These are phyloP conservation scores for Fistulifera pelliculosa DNA, from an alignment of 108 stramenopile species.

Conservation along the genomic window DNA sequence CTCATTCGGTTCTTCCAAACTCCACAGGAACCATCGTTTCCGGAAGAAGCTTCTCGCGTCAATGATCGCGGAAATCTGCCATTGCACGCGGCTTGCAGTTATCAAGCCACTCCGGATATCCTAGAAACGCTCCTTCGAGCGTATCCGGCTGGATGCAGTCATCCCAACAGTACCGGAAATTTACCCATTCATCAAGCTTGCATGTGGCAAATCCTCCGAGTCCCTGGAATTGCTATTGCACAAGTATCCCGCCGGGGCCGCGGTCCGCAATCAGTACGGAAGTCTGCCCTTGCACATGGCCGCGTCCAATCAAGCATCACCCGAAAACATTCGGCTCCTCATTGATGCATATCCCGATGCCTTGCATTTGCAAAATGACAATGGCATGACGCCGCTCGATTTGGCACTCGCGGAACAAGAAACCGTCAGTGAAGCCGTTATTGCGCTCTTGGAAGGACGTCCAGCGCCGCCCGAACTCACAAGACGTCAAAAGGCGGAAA, in stretches of 20 bases:
- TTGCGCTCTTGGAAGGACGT: slow-evolving; percentile 80
- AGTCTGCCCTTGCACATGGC: slow-evolving; percentile 83
- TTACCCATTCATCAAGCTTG: slow-evolving; percentile 82
- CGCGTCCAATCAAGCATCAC: slow-evolving; percentile 64
- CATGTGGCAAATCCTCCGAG: slow-evolving; percentile 80
- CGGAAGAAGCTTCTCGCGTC: slow-evolving; percentile 75
- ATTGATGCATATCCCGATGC: slow-evolving; percentile 84
- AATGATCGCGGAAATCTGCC: slow-evolving; percentile 87
- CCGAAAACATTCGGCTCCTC: slow-evolving; percentile 65
- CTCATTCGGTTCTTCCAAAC: too few relatives aligned
- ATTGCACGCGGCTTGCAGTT: slow-evolving; percentile 78
- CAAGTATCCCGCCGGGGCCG: slow-evolving; percentile 72
- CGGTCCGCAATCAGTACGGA: slow-evolving; percentile 80
- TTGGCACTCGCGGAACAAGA: slow-evolving; percentile 63
- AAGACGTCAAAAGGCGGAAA: slow-evolving; percentile 71
- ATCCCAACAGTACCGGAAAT: slow-evolving; percentile 74
- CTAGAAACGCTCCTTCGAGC: slow-evolving; percentile 69
- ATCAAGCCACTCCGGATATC: slow-evolving; percentile 76
- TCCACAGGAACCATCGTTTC: slow-evolving; percentile 72
- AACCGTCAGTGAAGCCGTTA: slow-evolving; percentile 53
- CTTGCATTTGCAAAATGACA: slow-evolving; percentile 79
- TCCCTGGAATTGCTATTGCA: slow-evolving; percentile 62
- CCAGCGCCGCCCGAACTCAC: slow-evolving; percentile 78
- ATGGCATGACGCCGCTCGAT: slow-evolving; percentile 87
- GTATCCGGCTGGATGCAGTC: slow-evolving; percentile 65